These are phyloP conservation scores for Agrocybe praecox DNA, from an alignment of 768 basidiomycete species.

Conservation along the genomic window DNA sequence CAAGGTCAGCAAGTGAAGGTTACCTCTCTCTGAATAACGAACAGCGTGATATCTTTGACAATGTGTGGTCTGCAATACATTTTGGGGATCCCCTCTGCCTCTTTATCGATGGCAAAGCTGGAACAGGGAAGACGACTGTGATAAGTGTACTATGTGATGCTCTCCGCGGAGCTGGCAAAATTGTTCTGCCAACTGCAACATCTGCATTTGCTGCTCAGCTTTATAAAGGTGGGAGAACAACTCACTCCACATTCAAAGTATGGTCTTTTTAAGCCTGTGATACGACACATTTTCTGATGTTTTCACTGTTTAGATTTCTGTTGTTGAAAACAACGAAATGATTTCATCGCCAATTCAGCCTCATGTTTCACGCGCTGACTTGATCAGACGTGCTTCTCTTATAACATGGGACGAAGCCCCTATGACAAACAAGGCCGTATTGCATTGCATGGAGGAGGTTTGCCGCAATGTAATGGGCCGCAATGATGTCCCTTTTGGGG, in stretches of 20 bases:
- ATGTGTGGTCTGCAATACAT: no score
- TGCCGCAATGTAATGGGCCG: constrained; percentile 28
- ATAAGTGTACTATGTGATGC: constrained; percentile 33
- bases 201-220: constrained; percentile 42
- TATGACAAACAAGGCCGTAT: constrained; percentile 36
- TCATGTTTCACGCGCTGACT: constrained; percentile 28
- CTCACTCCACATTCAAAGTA: constrained; percentile 41
- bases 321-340: constrained; percentile 31
- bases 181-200: constrained; percentile 37
- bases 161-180: constrained; percentile 24
- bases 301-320: constrained; percentile 27
- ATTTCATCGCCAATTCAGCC: constrained; percentile 30
- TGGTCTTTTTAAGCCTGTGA: not conserved
- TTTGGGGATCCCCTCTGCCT: constrained; percentile 17
- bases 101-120: constrained; percentile 42
- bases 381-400: constrained; percentile 29
- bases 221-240: constrained; percentile 37
- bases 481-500: constrained; percentile 34
- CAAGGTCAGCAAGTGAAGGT: no score
- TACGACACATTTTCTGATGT: not conserved
- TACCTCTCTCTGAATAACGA: no score
- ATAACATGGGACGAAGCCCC: constrained; percentile 47
- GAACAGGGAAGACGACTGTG: constrained; percentile 41
- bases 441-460: constrained; percentile 35
- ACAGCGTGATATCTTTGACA: no score